Conservation (phyloP, 148 eudicot species). For the Bassia scoparia region DNA sequence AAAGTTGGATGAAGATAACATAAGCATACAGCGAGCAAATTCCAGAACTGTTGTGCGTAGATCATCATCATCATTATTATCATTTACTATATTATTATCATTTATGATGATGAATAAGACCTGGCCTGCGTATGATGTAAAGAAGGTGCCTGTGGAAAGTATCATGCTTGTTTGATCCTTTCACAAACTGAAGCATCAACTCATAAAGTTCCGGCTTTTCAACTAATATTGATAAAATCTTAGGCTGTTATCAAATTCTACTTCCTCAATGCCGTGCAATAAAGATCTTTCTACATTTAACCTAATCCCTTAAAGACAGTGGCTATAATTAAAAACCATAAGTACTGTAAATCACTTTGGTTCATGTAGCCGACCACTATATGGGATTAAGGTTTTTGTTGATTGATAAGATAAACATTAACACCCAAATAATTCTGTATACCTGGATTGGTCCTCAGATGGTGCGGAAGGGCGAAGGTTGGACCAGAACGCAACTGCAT, state of each 20-base stretch:
- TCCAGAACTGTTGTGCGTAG: too few species aligned
- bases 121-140: too few species aligned
- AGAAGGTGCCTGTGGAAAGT: too few species aligned
- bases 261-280: background rate
- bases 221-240: background rate
- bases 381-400: too few species aligned
- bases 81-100: too few species aligned
- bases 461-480: slow-evolving; percentile 99
- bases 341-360: too few species aligned
- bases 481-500: slow-evolving; percentile 94
- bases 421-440: background rate
- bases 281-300: background rate
- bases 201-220: background rate
- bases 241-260: background rate
- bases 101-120: too few species aligned
- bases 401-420: too few species aligned
- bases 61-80: too few species aligned
- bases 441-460: slow-evolving; percentile 91
- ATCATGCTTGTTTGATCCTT: too few species aligned
- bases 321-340: too few species aligned
- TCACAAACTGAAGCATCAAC: background rate
- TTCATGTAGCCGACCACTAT: too few species aligned
- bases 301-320: background rate
- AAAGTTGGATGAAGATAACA: slow-evolving; percentile 10
- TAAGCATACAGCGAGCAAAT: background rate